Evolutionary conservation across 176 grass and related monocot species (phyloP), one percentile per base, ranked within the genome.

Genomic region (Calamus simplicifolius): DNA sequence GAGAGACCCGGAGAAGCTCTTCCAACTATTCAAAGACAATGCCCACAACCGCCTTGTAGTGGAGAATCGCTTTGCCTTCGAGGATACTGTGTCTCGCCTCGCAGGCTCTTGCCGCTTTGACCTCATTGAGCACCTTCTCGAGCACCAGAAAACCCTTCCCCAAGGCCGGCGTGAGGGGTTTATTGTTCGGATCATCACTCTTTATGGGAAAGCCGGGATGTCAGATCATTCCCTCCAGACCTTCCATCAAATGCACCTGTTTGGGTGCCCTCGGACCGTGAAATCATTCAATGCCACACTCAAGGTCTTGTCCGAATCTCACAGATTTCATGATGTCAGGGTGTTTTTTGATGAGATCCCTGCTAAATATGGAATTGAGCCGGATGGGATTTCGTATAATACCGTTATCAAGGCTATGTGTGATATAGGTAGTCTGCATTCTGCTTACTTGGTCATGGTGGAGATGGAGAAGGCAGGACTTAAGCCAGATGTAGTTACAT

Each of bases 261-360:
- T 87, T 19, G 75, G 74, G 31, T 90, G 92, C 64, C 63, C 59
- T 0, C 75, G 80, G 72, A 90, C 92, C 0, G 87, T 78, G 19
- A 96, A 90, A 69, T 96, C 92, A 1, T 83, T 96, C 72, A 96
- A 96, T 53, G 92, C 92, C 50, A 82, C 78, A 1, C 82, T 90
- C 68, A 87, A 82, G 81, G 92, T 96, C 52, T 77, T 96, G 48
- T 30, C 77, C 29, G 75, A 73, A 28, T 72, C 77, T 1, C 14
- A 25, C 27, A 56, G 52, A 50, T 88, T 82, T 43, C 61, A 87
- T 38, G 75, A 88, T 26, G 66, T 68, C 19, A 5, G 25, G 52
- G 14, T 8, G 56, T 50, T 96, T 54, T 57, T 90, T 4, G 48
- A 71, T 15, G 73, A 95, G 21, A 54, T 57, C 13, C 57, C 66